Conservation (phyloP, 768 basidiomycete species). For the Phaffia tasmanica region DNA sequence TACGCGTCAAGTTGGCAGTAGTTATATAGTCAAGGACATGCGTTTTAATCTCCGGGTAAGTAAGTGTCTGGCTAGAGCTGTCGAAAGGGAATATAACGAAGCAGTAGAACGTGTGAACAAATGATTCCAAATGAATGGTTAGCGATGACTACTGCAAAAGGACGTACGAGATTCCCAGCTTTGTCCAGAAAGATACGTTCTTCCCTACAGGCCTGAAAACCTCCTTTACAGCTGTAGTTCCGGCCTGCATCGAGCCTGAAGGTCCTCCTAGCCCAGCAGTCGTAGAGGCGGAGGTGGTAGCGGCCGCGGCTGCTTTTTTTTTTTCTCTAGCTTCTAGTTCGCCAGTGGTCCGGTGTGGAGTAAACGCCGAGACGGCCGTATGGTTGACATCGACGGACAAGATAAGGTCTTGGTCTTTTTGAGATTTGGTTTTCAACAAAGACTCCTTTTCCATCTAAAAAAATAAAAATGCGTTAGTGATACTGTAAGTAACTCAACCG, state of each 20-base stretch:
- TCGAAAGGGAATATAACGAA: not conserved
- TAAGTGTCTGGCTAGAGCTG: conserved; percentile 51
- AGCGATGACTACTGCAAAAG: too few relatives aligned
- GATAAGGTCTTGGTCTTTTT: conserved; percentile 36
- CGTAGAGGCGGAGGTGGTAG: too few relatives aligned
- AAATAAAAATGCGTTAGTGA: not conserved
- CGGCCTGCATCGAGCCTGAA: conserved; percentile 34
- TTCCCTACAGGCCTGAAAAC: conserved; percentile 62
- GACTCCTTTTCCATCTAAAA: conserved; percentile 53
- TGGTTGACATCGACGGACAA: conserved; percentile 28
- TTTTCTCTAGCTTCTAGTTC: conserved; percentile 56
- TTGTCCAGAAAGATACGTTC: conserved; percentile 53
- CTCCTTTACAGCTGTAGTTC: conserved; percentile 53
- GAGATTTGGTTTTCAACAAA: conserved; percentile 60
- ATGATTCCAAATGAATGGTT: too few relatives aligned
- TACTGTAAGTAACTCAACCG: not conserved
- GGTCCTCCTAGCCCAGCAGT: conserved; percentile 27
- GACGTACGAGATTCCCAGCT: conserved; percentile 38
- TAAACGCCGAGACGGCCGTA: conserved; percentile 8
- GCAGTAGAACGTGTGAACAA: not conserved
- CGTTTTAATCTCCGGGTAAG: conserved; percentile 48
- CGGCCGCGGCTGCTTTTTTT: conserved; percentile 50
- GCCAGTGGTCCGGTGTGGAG: conserved; percentile 46
- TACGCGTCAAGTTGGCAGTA: conserved; percentile 53
- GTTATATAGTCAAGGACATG: conserved; percentile 55